Base-by-base conservation (phyloP, 495 filamentous ascomycete genomes). In the Amniculicola lignicola region DNA sequence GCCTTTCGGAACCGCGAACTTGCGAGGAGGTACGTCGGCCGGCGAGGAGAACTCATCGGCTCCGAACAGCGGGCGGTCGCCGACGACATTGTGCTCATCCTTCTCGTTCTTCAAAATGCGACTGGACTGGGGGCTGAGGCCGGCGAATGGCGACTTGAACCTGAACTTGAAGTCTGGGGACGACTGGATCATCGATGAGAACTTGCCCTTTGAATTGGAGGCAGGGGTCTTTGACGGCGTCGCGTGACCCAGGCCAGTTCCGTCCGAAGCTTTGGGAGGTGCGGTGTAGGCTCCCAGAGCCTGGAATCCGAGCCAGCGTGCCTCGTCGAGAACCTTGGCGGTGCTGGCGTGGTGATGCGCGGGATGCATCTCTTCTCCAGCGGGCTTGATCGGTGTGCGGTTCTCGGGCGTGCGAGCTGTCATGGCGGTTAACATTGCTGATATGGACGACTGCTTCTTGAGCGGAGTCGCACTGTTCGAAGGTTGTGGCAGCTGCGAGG, bases 81-180 rank as follows among this genome's bases (percentile, higher is more conserved):
- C 70, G 42, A 82, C 70, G 31, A 72, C 73, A 14, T 79, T 77
- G 25, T 72, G 61, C 69, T 92, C 75, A 4, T 47, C 48, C 4
- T 36, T 12, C 4, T 16, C 24, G 27, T 83, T 83, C 23, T 85
- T 80, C 86, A 93, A 91, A 68, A 95, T 78, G 42, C 79, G 77
- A 67, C 82, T 84, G 3, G 90, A 86, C 38, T 86, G 83, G 10
- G 82, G 77, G 47, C 86, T 86, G 11, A 96, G 80, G 4, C 36
- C 57, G 21, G 80, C 72, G 9, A 74, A 74, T 18, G 79, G 76
- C 24, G 74, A 76, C 23, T 75, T 69, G 55, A 87, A 85, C 54
- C 78, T 83, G 72, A 94, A 94, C 33, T 88, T 85, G 67, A 90
- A 94, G 0, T 74, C 77, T 0, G 87, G 81, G n/a, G n/a, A n/a